Evolutionary conservation across 257 asterid species (phyloP).

Genomic region (Nicotiana benthamiana): DNA sequence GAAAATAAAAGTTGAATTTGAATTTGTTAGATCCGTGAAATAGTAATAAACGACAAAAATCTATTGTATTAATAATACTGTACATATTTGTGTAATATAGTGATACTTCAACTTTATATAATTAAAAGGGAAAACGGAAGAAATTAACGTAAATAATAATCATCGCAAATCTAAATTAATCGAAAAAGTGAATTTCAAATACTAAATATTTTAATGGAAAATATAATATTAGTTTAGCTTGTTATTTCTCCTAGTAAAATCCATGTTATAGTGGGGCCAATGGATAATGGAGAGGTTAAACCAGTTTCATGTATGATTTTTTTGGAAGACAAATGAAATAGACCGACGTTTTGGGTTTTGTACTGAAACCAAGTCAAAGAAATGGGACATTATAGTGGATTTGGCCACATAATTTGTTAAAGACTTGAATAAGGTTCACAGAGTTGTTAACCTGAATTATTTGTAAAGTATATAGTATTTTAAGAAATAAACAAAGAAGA

Average conservation of each 20-base stretch:
- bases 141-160: no score
- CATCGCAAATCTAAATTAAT: no score
- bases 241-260: background rate
- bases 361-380: background rate
- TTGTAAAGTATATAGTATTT: background rate
- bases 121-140: no score
- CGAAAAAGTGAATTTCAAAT: background rate
- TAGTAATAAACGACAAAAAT: background rate
- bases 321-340: background rate
- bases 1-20: background rate
- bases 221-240: background rate
- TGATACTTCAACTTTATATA: no score
- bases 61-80: no score
- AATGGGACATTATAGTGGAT: background rate
- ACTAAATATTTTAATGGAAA: background rate
- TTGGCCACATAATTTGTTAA: background rate
- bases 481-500: background rate
- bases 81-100: no score
- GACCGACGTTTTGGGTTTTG: background rate
- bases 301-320: background rate
- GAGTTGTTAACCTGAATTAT: background rate
- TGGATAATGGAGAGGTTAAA: conserved; percentile 3
- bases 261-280: background rate
- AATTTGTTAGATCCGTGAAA: background rate
- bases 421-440: background rate